Evolutionary conservation across 208 protist genomes (phyloP), one percentile per base, ranked within the genome.

Genomic region (Leishmania tropica): DNA sequence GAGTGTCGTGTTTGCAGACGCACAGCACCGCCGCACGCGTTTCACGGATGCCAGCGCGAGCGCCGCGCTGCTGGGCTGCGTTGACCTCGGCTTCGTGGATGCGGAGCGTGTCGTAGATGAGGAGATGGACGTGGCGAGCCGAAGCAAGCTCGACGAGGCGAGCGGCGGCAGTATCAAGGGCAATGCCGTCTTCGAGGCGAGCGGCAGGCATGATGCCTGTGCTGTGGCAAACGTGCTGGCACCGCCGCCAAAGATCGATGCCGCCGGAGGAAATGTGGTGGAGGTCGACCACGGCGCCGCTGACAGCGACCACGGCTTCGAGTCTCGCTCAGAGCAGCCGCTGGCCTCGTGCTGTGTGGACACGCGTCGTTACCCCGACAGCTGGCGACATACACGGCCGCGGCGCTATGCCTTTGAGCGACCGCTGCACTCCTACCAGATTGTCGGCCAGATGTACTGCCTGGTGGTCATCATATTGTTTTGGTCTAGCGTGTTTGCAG

Each of bases 331-430:
- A 15, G 80, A 78, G 56, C 85, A 88, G 70, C 92, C 90, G 42
- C 92, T 72, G 78, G 76, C 80, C 19, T 94, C 90, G 5, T 93
- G 90, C 67, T 94, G 88, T 75, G 87, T 93, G 8, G 90, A 95
- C 79, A 40, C 67, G 56, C 87, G 85, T 37, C 87, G 81, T 64
- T 74, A 87, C 76, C 87, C 86, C 1, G 84, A 93, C 72, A 75
- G 81, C 40, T 95, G 92, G 92, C 83, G 84, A 53, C 77, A 76
- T n/a, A 85, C 90, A 68, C 82, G 67, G 54, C 83, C 89, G 40
- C 90, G 92, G 11, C 87, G 86, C n/a, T 88, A 96, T 81, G 92
- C 88, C 37, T 89, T 96, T 79, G 81, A 96, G 79, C 80, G 84
- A 11, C 92, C 92, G 24, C 80, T 96, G 64, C 89, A 96, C 81